Evolutionary conservation across 495 filamentous ascomycete genomes (phyloP).

Genomic region (Penicillium manginii): DNA sequence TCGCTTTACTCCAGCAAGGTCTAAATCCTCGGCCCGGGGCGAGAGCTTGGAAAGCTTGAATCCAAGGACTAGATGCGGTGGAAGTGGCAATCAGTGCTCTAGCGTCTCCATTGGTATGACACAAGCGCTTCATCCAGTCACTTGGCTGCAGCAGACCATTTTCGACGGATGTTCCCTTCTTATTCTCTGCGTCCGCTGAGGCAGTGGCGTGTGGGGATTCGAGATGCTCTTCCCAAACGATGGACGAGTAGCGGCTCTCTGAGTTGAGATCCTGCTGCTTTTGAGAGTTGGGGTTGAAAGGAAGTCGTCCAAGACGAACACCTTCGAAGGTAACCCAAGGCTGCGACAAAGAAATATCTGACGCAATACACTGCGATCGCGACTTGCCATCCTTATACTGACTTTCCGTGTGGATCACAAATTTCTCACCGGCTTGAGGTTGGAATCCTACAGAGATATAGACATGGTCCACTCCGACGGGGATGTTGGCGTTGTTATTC

Average conservation of each 20-base stretch:
- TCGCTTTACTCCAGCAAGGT: slow-evolving; percentile 20
- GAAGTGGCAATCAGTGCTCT: slow-evolving; percentile 16
- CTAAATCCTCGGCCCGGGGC: slow-evolving; percentile 10
- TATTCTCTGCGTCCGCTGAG: background rate
- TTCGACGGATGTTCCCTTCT: slow-evolving; percentile 10
- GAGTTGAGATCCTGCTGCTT: slow-evolving; percentile 14
- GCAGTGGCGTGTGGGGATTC: slow-evolving; percentile 19
- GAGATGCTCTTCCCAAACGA: slow-evolving; percentile 27
- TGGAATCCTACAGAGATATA: slow-evolving; percentile 24
- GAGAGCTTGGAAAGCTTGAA: slow-evolving; percentile 6
- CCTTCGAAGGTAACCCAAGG: slow-evolving; percentile 29
- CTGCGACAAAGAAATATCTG: slow-evolving; percentile 18
- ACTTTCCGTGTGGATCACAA: slow-evolving; percentile 24
- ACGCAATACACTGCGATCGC: slow-evolving; percentile 24
- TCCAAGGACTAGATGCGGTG: slow-evolving; percentile 7
- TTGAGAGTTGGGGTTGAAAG: slow-evolving; percentile 23
- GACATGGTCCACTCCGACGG: slow-evolving; percentile 26
- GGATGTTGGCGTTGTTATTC: slow-evolving; percentile 25
- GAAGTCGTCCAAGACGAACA: slow-evolving; percentile 26
- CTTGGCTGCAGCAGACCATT: slow-evolving; percentile 11
- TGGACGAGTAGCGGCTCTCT: slow-evolving; percentile 22
- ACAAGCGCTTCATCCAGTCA: slow-evolving; percentile 26
- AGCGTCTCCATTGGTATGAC: slow-evolving; percentile 24
- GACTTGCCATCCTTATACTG: slow-evolving; percentile 19
- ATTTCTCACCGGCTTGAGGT: slow-evolving; percentile 19